These are phyloP conservation scores for Eucalyptus cloeziana DNA, from an alignment of 345 rosid species.

Conservation along the genomic window DNA sequence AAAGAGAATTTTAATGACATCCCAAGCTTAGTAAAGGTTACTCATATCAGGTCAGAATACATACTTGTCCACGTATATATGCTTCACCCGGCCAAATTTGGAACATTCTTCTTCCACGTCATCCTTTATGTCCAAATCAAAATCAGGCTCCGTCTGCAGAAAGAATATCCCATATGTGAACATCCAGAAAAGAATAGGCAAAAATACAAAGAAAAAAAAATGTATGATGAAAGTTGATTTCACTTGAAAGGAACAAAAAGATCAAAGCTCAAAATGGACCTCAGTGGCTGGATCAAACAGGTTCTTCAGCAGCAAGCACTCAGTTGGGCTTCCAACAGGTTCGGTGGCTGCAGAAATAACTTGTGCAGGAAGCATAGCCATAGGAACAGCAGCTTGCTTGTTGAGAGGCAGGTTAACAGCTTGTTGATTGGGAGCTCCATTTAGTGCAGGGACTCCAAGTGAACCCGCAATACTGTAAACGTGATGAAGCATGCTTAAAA, in stretches of 20 bases:
- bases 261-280: constrained; percentile 22
- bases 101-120: constrained; percentile 83
- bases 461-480: constrained; percentile 48
- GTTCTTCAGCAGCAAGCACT: constrained; percentile 79
- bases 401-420: constrained; percentile 33
- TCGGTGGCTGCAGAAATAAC: constrained; percentile 37
- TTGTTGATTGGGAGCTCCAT: constrained; percentile 50
- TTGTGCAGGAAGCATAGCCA: constrained; percentile 38
- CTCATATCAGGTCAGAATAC: neutral
- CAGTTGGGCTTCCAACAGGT: constrained; percentile 72
- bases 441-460: constrained; percentile 53
- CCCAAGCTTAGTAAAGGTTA: neutral
- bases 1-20: neutral
- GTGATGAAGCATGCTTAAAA: neutral
- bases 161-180: neutral
- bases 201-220: neutral
- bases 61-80: constrained; percentile 85
- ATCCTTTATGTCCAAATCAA: constrained; percentile 65
- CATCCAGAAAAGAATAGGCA: neutral
- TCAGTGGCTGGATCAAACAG: constrained; percentile 90
- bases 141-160: constrained; percentile 73
- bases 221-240: neutral
- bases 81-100: constrained; percentile 66
- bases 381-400: constrained; percentile 36
- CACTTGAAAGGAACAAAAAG: neutral